Base-by-base conservation (phyloP, 345 rosid species). In the Euphorbia peplus region DNA sequence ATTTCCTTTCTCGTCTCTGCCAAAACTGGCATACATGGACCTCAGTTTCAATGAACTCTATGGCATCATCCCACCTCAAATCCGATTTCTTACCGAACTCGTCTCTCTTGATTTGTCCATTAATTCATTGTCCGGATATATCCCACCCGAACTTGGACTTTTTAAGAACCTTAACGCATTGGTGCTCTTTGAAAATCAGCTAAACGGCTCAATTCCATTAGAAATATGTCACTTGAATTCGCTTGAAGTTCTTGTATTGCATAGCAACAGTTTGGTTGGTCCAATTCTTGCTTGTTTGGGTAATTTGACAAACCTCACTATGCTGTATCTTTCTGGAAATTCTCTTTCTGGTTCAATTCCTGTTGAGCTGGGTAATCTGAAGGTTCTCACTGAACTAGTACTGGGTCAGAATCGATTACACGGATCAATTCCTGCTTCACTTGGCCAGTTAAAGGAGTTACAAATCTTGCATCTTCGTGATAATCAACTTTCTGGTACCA, bases 401-500 rank as follows among this genome's bases (percentile, higher is more conserved):
- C 8, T 78, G 11, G 8, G 11, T 1, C 54, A 2, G 2, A 74
- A 70, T 35, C 52, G 50, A 11, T 37, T 70, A 0, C 15, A 47
- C 0, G 74, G 81, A 16, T 18, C 50, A 0, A 39, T 73, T 11
- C 72, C 72, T 2, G 2, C 59, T 21, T 64, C 77, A 0, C 1
- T 69, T 4, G 67, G 48, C 15, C 28, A 61, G 16, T 37, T 72
- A 12, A 60, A 1, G 4, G 0, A 52, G 4, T 32, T 80, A 51
- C 2, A 64, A 30, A 1, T 0, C 8, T 32, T 74, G 1, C 16
- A 0, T 11, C 68, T 68, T 12, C 2, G 35, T 0, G 50, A 25
- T 0, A 82, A 78, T 64, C 19, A 50, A 24, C 61, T 79, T 28
- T 70, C 79, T 0, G 79, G 82, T 13, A 6, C 68, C 19, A 55